Conservation (phyloP, 345 rosid species). For the Syzygium aromaticum region DNA sequence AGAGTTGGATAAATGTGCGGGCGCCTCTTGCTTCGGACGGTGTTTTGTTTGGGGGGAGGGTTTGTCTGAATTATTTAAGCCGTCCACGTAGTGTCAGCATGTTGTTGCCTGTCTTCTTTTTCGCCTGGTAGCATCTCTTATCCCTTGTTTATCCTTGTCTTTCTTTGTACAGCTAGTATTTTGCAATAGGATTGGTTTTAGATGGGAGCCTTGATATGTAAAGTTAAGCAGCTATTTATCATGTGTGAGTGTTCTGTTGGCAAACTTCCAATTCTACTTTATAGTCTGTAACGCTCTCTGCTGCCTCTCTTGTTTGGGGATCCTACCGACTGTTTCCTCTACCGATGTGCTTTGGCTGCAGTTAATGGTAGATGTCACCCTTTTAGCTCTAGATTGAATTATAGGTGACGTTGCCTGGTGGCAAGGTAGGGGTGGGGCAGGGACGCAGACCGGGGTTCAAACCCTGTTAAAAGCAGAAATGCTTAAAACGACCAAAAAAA, state of each 20-base stretch:
- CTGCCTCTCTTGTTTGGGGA: background rate
- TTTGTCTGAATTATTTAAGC: background rate
- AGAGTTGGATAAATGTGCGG: background rate
- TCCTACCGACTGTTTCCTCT: background rate
- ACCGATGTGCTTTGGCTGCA: background rate
- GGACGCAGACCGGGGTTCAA: background rate
- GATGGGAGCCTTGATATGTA: background rate
- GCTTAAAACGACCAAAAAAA: background rate
- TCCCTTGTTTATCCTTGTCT: background rate
- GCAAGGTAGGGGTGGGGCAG: background rate
- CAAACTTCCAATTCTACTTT: background rate
- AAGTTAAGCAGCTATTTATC: background rate
- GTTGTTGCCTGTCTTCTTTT: background rate
- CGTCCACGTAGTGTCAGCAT: background rate
- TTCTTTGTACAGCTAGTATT: background rate
- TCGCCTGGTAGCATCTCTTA: background rate
- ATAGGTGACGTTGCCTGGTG: background rate
- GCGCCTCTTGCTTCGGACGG: background rate
- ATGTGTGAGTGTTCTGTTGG: background rate
- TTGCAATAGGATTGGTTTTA: background rate
- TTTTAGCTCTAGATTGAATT: background rate
- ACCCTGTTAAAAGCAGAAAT: background rate
- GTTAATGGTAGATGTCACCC: background rate
- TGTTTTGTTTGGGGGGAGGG: accelerated
- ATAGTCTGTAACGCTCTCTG: background rate